phyloP scores from a whole-genome alignment of 2,329 filamentous ascomycete species.

The Trichoderma harzianum region DNA sequence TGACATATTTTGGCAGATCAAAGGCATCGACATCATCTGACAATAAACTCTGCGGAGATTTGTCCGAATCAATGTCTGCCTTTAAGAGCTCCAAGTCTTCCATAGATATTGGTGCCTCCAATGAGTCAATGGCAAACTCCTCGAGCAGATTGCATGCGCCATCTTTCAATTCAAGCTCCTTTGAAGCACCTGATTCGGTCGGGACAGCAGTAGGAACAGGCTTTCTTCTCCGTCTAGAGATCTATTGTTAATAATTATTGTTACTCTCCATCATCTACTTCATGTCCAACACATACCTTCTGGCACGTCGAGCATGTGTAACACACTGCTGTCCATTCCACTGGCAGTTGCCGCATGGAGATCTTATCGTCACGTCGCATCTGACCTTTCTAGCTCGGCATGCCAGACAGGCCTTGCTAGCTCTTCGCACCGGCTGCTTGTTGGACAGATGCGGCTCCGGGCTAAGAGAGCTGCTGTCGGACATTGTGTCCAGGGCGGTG shows the following conservation, averaged over 20 bases:
- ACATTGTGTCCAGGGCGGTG: background rate
- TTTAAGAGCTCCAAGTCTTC: conserved; percentile 1
- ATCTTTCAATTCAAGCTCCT: background rate
- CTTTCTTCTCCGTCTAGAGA: background rate
- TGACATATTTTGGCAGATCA: conserved; percentile 1
- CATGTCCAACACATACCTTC: background rate
- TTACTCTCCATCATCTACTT: background rate
- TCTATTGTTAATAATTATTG: background rate
- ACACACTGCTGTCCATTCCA: conserved; percentile 14
- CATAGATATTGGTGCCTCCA: background rate
- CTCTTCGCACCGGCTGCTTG: conserved; percentile 9
- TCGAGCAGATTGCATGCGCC: background rate
- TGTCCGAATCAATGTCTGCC: background rate
- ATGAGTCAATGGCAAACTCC: background rate
- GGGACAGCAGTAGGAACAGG: background rate
- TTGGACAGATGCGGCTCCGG: conserved; percentile 11
- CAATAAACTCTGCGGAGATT: background rate
- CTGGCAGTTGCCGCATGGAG: conserved; percentile 11
- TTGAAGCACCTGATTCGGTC: background rate
- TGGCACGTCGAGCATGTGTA: conserved; percentile 9
- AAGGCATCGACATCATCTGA: background rate
- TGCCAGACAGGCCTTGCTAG: conserved; percentile 11
- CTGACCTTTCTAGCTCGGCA: conserved; percentile 12
- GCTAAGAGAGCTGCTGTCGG: conserved; percentile 5
- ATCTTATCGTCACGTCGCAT: conserved; percentile 8